Percentiles rank a stretch among this genome's conserved stretches.
Evolutionary conservation across 129 eudicot genomes (phyloP).

Genomic region (Erigeron canadensis): DNA sequence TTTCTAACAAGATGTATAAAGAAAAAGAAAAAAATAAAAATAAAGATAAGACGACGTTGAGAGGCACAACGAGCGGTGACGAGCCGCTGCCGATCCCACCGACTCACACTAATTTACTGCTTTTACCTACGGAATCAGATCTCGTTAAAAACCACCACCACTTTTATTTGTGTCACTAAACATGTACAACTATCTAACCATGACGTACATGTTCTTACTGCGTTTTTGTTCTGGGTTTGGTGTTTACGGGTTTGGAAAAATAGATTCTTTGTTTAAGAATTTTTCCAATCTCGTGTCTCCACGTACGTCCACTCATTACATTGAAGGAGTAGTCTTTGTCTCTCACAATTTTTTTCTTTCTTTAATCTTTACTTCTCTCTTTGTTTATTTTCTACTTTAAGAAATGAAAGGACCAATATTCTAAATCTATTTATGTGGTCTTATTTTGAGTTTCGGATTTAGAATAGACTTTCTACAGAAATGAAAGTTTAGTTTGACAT

Average conservation of each 20-base stretch:
- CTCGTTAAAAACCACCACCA: constrained; percentile 4
- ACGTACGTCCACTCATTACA: constrained; percentile 34
- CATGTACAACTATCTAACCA: not conserved
- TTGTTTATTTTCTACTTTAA: no score
- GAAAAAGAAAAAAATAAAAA: not conserved
- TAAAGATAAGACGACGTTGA: constrained; percentile 5
- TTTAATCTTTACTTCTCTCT: no score
- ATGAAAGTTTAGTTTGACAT: no score
- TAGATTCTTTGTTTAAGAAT: not conserved
- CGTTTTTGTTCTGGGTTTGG: not conserved
- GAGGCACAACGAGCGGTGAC: constrained; percentile 46
- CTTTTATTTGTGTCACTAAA: not conserved
- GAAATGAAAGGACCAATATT: no score
- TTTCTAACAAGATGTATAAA: no score
- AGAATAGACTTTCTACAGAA: no score
- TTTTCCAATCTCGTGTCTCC: constrained; percentile 29
- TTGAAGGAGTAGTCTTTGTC: constrained; percentile 20
- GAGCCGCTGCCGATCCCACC: constrained; percentile 44
- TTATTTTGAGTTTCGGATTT: no score
- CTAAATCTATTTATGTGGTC: not conserved
- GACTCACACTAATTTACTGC: constrained; percentile 28
- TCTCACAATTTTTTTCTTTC: constrained; percentile 16
- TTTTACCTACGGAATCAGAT: constrained; percentile 26
- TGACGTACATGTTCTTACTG: not conserved
- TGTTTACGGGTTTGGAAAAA: constrained; percentile 5